Evolutionary conservation across 495 filamentous ascomycete genomes (phyloP).

Genomic region (Neurospora sp.): DNA sequence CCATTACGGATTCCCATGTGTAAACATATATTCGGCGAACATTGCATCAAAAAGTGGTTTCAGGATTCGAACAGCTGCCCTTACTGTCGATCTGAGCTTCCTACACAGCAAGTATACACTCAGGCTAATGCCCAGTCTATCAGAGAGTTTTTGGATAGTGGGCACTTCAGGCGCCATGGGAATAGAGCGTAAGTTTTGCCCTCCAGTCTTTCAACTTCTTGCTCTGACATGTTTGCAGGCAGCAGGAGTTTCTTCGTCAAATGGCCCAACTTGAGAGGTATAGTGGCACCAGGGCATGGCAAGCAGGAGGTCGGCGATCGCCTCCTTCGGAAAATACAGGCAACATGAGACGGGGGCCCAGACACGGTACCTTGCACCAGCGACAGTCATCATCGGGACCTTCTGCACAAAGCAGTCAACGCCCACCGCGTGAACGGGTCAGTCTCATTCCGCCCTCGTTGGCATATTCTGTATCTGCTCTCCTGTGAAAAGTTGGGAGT

Average conservation of each 20-base stretch:
- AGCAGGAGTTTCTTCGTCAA: slow-evolving; percentile 2
- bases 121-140: slow-evolving; percentile 6
- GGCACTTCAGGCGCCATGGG: neutral
- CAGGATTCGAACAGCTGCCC: slow-evolving; percentile 49
- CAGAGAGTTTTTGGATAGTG: slow-evolving; percentile 11
- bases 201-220: neutral
- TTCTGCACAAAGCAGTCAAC: neutral
- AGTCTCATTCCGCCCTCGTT: neutral
- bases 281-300: slow-evolving; percentile 5
- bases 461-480: neutral
- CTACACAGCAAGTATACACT: slow-evolving; percentile 29
- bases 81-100: slow-evolving; percentile 47
- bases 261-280: slow-evolving; percentile 2
- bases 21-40: slow-evolving; percentile 49
- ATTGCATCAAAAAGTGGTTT: slow-evolving; percentile 53
- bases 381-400: slow-evolving; percentile 6
- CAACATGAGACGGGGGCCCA: slow-evolving; percentile 25
- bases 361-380: slow-evolving; percentile 21
- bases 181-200: neutral
- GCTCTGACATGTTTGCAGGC: neutral
- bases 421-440: neutral
- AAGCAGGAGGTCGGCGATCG: slow-evolving; percentile 26
- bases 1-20: slow-evolving; percentile 45
- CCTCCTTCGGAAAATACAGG: slow-evolving; percentile 28
- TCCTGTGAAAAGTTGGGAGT: neutral